A percentile compares a stretch with the other conserved stretches of the same genome.
phyloP scores from a whole-genome alignment of 2,329 filamentous ascomycete genomes.

The Tolypocladium tropicale region DNA sequence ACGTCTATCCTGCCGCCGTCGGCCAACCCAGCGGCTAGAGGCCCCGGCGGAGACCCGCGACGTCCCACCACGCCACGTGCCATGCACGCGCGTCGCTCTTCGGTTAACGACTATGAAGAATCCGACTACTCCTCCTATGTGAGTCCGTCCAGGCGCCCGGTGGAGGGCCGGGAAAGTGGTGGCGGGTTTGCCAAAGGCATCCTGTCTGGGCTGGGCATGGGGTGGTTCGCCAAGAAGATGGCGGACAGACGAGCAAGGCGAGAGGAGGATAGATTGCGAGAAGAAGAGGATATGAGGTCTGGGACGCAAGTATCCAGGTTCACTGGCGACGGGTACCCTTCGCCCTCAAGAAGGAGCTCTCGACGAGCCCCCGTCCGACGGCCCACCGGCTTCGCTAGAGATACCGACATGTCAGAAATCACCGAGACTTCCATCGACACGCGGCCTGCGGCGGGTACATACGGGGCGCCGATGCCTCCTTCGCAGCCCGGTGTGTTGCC shows the following conservation, averaged over 20 bases:
- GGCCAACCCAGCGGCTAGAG: constrained; percentile 30
- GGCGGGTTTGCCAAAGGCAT: constrained; percentile 47
- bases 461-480: constrained; percentile 6
- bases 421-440: constrained; percentile 25
- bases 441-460: constrained; percentile 15
- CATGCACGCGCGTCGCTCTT: constrained; percentile 33
- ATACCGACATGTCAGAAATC: constrained; percentile 20
- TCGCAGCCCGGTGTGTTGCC: constrained; percentile 12
- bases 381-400: constrained; percentile 16
- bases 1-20: constrained; percentile 38
- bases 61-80: constrained; percentile 36
- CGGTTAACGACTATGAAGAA: constrained; percentile 34
- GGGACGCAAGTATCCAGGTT: constrained; percentile 54
- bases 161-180: constrained; percentile 28
- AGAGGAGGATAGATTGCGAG: constrained; percentile 34
- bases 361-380: constrained; percentile 20
- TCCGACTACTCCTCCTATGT: constrained; percentile 52
- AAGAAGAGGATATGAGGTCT: constrained; percentile 46
- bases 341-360: constrained; percentile 29
- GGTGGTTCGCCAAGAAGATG: constrained; percentile 58
- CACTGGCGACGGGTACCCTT: constrained; percentile 56
- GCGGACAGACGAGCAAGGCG: constrained; percentile 40
- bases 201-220: constrained; percentile 53
- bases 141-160: constrained; percentile 50
- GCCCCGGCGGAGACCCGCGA: constrained; percentile 30